Evolutionary conservation across 1,139 yeast genomes (phyloP), one percentile per base, ranked within the genome.

Genomic region (Candida neerlandica): DNA sequence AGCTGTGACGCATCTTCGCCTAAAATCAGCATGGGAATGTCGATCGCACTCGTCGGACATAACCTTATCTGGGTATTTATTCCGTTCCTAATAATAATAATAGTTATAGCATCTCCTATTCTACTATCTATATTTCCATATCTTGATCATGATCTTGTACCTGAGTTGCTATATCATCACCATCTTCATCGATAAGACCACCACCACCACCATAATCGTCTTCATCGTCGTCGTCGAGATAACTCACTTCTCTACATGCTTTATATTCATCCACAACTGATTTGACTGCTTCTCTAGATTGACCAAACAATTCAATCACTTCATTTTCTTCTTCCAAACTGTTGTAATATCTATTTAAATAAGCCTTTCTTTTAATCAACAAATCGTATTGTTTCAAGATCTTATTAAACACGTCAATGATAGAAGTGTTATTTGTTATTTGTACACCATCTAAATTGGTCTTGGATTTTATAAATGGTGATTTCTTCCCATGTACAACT

Each of bases 301-400:
- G 96, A 48, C 78, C 81, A 62, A 94, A 94, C 67, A 89, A 89
- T 23, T 82, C 90, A 60, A 87, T 73, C 4, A 88, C 88, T 29
- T 71, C 58, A 19, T 58, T 58, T 46, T 74, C 56, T 51, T 75
- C 80, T 12, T 66, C 71, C 9, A 60, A 52, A 60, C 84, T 84
- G 44, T 80, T 80, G 29, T 81, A 74, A 67, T 90, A 94, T 49
- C 86, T 87, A 54, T 89, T 94, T 53, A 94, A 71, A 62, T 92
- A 94, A 0, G 99, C 99, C 49, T 84, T 85, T 52, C 96, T 77
- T 50, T 83, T 82, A 57, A 89, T 89, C 45, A 94, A 77, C 47
- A 84, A 78, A 58, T 94, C 97, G 65, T 85, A 94, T 57, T 92
- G 95, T 52, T 77, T 80, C 33, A 90, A 75, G 0, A 89, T 83